Evolutionary conservation across 305 asterid species (phyloP), one percentile per base, ranked within the genome.

Genomic region (Rubia tinctorum): DNA sequence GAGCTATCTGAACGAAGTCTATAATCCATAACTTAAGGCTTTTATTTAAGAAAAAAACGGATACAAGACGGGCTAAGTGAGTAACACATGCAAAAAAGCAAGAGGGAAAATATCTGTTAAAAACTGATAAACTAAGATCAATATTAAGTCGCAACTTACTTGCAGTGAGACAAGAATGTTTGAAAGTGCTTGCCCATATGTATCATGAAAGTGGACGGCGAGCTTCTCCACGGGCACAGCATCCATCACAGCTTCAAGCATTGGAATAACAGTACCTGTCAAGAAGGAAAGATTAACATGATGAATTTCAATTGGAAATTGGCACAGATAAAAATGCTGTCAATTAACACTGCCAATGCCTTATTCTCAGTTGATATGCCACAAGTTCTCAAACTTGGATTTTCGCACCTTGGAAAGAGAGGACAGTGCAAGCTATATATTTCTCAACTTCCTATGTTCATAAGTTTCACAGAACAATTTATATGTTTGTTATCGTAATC

Each of bases 191-290:
- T 93, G 96, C 73, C 95, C 97, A 17, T 93, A 93, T 30, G 97
- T 93, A 83, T 93, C 97, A 61, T 93, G 97, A 76, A 93, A 92
- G 76, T 92, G 98, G 30, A 92, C 96, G 34, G 96, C 97, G 80
- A 92, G 95, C 81, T 84, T 93, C 76, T 89, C 95, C 56, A 87
- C 68, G 11, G 97, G 97, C 78, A 88, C 93, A 80, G 87, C 91
- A 70, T 82, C 82, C 71, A 82, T 79, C 62, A 93, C 97, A 51
- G 97, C 97, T 69, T 88, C 87, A 75, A 93, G 97, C 97, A 93
- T 89, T 13, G 95, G 92, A 81, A 89, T 49, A 49, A 91, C 91
- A 42, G 91, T 88, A 58, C 98, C 98, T 93, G 83, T n/a, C 49
- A 53, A 43, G 70, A 40, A 77, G 43, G 55, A 17, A 23, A 67